These are phyloP conservation scores for Scutellaria galericulata DNA, from an alignment of 257 asterid genomes.

Conservation along the genomic window DNA sequence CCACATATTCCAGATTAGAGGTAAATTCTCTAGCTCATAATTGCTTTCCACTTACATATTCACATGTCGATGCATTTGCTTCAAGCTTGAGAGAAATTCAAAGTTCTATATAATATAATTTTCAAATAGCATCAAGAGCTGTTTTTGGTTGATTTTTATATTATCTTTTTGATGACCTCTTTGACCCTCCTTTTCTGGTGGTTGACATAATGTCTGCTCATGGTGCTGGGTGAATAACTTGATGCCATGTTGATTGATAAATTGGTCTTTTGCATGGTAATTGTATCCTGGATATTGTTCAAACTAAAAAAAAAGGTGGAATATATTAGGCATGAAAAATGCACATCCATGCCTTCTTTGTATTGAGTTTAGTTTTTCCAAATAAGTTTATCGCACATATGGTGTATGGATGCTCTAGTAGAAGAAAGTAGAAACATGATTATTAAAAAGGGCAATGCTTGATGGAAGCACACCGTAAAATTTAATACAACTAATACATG, in stretches of 20 bases:
- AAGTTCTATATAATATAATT: not conserved
- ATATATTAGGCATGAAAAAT: not conserved
- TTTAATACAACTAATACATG: not conserved
- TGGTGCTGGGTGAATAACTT: not conserved
- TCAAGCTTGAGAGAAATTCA: constrained; percentile 25
- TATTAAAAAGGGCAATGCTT: not conserved
- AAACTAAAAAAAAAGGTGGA: not conserved
- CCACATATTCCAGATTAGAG: constrained; percentile 62
- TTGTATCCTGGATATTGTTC: no score
- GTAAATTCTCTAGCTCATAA: constrained; percentile 39
- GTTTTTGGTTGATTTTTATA: not conserved
- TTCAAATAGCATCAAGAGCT: constrained; percentile 4
- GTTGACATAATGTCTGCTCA: constrained; percentile 13
- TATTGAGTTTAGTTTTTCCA: not conserved
- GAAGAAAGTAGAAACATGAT: not conserved
- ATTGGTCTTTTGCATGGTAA: not conserved
- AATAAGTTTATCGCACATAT: not conserved
- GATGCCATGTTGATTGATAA: constrained; percentile 3
- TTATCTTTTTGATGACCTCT: not conserved
- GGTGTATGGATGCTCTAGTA: not conserved
- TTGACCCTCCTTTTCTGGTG: constrained; percentile 4
- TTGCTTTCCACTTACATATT: constrained; percentile 3
- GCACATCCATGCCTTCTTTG: constrained; percentile 13
- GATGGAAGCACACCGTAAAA: constrained; percentile 2
- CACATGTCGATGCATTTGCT: constrained; percentile 13